Base-by-base conservation (phyloP, 805 yeast species). In the Yarrowia porcina region DNA sequence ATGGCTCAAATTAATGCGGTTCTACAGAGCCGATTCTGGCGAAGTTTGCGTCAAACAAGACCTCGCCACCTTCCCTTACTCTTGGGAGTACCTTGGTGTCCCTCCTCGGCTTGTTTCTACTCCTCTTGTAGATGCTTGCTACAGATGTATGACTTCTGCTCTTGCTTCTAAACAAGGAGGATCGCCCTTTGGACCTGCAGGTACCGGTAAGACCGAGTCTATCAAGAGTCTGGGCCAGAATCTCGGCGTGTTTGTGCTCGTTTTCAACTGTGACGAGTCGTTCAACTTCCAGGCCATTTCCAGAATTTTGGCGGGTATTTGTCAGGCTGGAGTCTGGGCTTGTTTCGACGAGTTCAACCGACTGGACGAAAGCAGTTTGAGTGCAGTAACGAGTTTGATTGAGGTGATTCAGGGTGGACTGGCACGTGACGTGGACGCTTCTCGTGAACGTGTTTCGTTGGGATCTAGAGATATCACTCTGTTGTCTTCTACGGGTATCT, bases 291-390 rank as follows among this genome's bases (percentile, higher is more conserved):
- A 82, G 63, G 82, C 96, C 0, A 87, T 93, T 73, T 84, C 89
- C 11, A 76, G 97, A 47, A 83, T 93, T 23, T 75, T 93, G 32
- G 69, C 83, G 21, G 98, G 98, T 50, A 77, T 91, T 10, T 86
- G 92, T 65, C 85, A 85, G 65, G 83, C 90, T 7, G 97, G 97
- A 0, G 87, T 91, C 0, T 93, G 97, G 96, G 96, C 92, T 4
- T 93, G 98, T 73, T 93, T 93, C 75, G 98, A 93, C 72, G 98
- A 93, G 72, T 92, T 93, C 70, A 93, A 93, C 70, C 79, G 98
- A 65, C 79, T 93, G 30, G 86, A 84, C 39, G 82, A 82, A 64
- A 80, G 79, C 13, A 87, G 86, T 64, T 75, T 93, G 52, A 90
- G 97, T 74, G 92, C 97, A 0, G 87, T 90, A 0, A 87, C 97